Evolutionary conservation across 1,284 basidiomycete species (phyloP), one percentile per base, ranked within the genome.

Genomic region (Boletus sp.): DNA sequence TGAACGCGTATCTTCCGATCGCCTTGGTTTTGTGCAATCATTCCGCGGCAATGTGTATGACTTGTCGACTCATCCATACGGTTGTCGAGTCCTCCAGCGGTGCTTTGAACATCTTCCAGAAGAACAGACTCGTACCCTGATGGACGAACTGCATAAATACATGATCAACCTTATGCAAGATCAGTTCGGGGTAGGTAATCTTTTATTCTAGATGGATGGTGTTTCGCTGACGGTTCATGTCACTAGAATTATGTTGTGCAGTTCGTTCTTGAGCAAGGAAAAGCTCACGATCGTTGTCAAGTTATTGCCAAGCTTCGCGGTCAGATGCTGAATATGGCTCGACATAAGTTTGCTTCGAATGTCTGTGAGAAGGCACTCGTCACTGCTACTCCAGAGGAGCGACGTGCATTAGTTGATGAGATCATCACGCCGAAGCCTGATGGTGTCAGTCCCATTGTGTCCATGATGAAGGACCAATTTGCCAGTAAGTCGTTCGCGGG

Each of bases 281-380:
- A 76, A 51, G 71, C 74, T 3, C 73, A 80, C 8, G 94, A 98
- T 65, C 80, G 81, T 42, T 72, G 74, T 7, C 70, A 77, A 48
- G 81, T 97, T 40, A 76, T 96, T 49, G 68, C 69, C 9, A 81
- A 82, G 59, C 78, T 97, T 50, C 82, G 80, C 19, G 89, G 91
- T 2, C 82, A 88, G 58, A 80, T 99, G 63, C 67, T 94, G 27
- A 72, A 76, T 52, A 81, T 94, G 76, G 80, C 89, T 2, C 80
- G 84, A 40, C 94, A 97, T 72, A 98, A 98, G 68, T 98, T 95
- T 62, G 94, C 95, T 1, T 94, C 91, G 5, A 99, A 99, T 61
- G 96, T 99, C 16, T 89, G 92, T 64, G 96, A 99, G 71, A 93
- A 94, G 68, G 92, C 93, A 1, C 76, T 97, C 38, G 67, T 84